Evolutionary conservation across 2,329 filamentous ascomycete genomes (phyloP).

Genomic region (Elsinoe necatrix): DNA sequence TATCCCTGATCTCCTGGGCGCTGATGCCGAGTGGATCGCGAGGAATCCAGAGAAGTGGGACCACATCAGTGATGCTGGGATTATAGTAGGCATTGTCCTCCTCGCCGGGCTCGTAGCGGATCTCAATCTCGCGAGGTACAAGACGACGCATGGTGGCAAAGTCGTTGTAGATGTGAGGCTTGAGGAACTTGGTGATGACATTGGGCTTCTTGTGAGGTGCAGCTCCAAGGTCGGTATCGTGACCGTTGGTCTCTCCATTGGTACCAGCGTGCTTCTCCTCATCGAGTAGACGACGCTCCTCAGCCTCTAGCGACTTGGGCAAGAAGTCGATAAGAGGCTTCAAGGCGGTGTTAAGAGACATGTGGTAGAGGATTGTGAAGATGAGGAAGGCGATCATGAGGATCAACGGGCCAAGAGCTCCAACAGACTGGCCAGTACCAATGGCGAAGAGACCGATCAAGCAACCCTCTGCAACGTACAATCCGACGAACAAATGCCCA

Average conservation of each 20-base stretch:
- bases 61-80: conserved; percentile 54
- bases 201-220: conserved; percentile 44
- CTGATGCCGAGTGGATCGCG: conserved; percentile 66
- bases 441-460: conserved; percentile 78
- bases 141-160: conserved; percentile 62
- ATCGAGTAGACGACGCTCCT: conserved; percentile 30
- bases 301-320: conserved; percentile 42
- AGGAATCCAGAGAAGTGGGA: conserved; percentile 78
- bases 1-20: conserved; percentile 67
- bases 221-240: conserved; percentile 31
- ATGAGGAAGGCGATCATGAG: conserved; percentile 69
- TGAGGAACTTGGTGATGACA: conserved; percentile 56
- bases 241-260: conserved; percentile 27
- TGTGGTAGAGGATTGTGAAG: conserved; percentile 67
- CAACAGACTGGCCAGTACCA: conserved; percentile 42
- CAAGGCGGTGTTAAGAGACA: conserved; percentile 64
- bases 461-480: conserved; percentile 76
- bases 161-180: conserved; percentile 67
- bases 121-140: conserved; percentile 52
- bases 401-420: conserved; percentile 55
- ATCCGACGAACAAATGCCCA: conserved; percentile 73
- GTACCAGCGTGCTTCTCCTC: conserved; percentile 24
- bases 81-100: conserved; percentile 65
- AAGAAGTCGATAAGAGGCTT: conserved; percentile 69
- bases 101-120: conserved; percentile 53